Evolutionary conservation across 1,284 basidiomycete genomes (phyloP).

Genomic region (Pseudozyma tsukubaensis): DNA sequence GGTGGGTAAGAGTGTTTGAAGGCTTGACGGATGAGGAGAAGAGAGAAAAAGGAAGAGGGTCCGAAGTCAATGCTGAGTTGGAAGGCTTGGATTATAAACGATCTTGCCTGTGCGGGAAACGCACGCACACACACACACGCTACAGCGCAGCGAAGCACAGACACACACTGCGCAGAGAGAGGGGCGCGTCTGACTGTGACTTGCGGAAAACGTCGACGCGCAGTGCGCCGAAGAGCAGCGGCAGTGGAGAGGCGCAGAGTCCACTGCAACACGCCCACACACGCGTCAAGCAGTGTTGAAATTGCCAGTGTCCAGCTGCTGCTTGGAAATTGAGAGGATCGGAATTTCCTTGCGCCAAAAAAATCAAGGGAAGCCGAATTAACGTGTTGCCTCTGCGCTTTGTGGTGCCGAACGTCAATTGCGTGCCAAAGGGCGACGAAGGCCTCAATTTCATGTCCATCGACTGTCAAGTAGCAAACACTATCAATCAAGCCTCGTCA

Average conservation of each 20-base stretch:
- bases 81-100: conserved; percentile 48
- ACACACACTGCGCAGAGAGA: not conserved
- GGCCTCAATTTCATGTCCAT: not conserved
- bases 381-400: not conserved
- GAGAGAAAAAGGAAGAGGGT: conserved; percentile 27
- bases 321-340: not conserved
- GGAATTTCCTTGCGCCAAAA: not conserved
- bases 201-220: not conserved
- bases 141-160: not conserved
- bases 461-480: no score
- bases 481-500: no score
- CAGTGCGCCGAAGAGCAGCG: not conserved
- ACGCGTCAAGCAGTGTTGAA: not conserved
- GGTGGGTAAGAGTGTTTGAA: conserved; percentile 19
- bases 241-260: not conserved
- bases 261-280: not conserved
- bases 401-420: conserved; percentile 1
- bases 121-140: not conserved
- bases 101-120: conserved; percentile 5
- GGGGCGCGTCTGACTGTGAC: no score
- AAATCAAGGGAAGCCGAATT: not conserved
- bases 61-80: conserved; percentile 8
- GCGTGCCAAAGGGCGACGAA: conserved; percentile 20
- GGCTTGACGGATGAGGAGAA: conserved; percentile 41
- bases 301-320: not conserved